phyloP scores from a whole-genome alignment of 495 filamentous ascomycete species.

The Podospora tetraspora region DNA sequence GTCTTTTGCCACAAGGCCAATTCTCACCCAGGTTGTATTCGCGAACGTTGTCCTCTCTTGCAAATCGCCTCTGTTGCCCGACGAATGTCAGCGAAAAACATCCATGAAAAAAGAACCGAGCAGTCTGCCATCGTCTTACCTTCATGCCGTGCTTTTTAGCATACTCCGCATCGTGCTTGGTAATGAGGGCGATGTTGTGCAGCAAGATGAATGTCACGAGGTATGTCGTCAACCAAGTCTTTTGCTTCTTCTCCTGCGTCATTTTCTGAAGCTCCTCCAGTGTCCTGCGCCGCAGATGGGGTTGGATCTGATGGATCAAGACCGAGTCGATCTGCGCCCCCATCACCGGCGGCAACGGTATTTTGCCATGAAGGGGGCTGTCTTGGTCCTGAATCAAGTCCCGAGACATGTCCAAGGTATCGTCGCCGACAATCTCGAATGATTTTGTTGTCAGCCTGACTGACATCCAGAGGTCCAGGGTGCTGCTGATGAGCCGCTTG shows the following conservation, averaged over 20 bases:
- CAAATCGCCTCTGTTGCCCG: slow-evolving; percentile 41
- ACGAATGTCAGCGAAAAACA: not conserved
- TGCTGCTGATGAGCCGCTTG: slow-evolving; percentile 40
- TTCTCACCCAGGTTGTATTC: slow-evolving; percentile 48
- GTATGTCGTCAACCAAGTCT: slow-evolving; percentile 54
- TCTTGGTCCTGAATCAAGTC: slow-evolving; percentile 44
- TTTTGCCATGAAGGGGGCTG: slow-evolving; percentile 46
- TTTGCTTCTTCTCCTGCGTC: slow-evolving; percentile 50
- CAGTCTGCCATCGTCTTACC: slow-evolving; percentile 29
- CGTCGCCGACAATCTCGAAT: slow-evolving; percentile 50
- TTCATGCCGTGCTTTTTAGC: slow-evolving; percentile 48
- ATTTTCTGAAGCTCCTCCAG: slow-evolving; percentile 54
- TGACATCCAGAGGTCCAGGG: slow-evolving; percentile 53
- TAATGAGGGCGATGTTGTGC: slow-evolving; percentile 54
- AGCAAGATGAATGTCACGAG: slow-evolving; percentile 54
- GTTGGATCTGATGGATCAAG: slow-evolving; percentile 51
- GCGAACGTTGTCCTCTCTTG: slow-evolving; percentile 45
- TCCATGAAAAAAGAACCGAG: not conserved
- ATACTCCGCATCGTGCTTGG: slow-evolving; percentile 51
- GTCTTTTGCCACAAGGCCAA: not conserved
- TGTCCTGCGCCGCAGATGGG: slow-evolving; percentile 48
- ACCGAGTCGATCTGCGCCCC: slow-evolving; percentile 55
- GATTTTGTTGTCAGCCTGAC: slow-evolving; percentile 53
- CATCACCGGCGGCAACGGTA: slow-evolving; percentile 56
- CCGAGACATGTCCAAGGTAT: slow-evolving; percentile 47